Evolutionary conservation across 1,139 yeast species (phyloP).

Genomic region (Pichia sp.): DNA sequence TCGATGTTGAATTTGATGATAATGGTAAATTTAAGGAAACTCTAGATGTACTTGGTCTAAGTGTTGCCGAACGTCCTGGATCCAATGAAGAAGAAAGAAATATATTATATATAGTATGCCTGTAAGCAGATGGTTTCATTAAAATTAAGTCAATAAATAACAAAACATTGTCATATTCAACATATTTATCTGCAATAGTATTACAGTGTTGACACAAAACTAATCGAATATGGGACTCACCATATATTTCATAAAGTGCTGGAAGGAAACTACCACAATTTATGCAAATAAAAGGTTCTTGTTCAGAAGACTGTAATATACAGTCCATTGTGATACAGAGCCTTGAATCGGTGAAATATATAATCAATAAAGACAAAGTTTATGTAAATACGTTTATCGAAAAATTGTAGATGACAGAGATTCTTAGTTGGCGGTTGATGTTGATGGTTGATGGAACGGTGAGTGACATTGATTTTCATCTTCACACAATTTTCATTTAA

Average conservation of each 20-base stretch:
- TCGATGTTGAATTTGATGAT: neutral
- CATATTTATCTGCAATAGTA: conserved; percentile 79
- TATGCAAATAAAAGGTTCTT: conserved; percentile 50
- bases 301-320: neutral
- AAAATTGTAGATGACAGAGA: too few species aligned
- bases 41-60: neutral
- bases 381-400: too few species aligned
- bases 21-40: neutral
- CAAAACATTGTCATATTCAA: conserved; percentile 82
- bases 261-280: conserved; percentile 69
- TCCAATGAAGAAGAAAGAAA: conserved; percentile 7
- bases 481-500: too few species aligned
- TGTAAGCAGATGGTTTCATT: conserved; percentile 81
- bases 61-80: neutral
- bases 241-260: conserved; percentile 63
- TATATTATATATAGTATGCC: conserved; percentile 75
- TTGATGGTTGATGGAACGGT: too few species aligned
- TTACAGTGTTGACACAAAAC: conserved; percentile 73
- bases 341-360: too few species aligned
- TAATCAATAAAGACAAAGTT: neutral
- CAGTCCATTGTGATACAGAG: neutral
- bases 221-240: conserved; percentile 72
- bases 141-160: conserved; percentile 77
- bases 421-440: too few species aligned
- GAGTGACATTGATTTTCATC: too few species aligned